phyloP scores from a whole-genome alignment of 805 yeast genomes.

The Spencermartinsiella europaea region DNA sequence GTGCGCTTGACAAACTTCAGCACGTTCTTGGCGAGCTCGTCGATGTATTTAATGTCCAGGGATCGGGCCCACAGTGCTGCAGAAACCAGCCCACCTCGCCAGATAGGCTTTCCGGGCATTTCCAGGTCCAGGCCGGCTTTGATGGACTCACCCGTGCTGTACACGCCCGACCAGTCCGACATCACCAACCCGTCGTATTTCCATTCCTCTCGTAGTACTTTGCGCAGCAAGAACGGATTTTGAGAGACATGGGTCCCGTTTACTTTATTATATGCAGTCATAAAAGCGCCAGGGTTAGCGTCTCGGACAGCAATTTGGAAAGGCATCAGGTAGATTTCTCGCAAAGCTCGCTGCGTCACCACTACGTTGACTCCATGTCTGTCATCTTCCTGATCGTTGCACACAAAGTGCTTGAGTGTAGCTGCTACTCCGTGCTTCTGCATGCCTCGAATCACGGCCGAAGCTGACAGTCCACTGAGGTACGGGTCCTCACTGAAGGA shows the following conservation, averaged over 20 bases:
- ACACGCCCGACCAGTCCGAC: constrained; percentile 64
- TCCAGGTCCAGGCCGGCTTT: constrained; percentile 58
- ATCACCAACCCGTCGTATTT: constrained; percentile 49
- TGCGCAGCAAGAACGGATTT: constrained; percentile 38
- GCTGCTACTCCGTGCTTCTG: constrained; percentile 49
- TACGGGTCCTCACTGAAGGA: constrained; percentile 59
- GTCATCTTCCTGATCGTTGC: constrained; percentile 58
- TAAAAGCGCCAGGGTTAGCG: constrained; percentile 48
- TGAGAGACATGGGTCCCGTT: constrained; percentile 58
- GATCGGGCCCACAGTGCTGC: constrained; percentile 41
- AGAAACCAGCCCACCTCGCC: constrained; percentile 38
- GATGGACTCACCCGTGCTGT: constrained; percentile 42
- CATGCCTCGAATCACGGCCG: constrained; percentile 48
- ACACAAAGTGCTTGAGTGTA: constrained; percentile 56
- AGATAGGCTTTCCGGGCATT: constrained; percentile 59
- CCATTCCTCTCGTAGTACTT: constrained; percentile 53
- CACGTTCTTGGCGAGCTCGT: constrained; percentile 45
- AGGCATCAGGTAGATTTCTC: constrained; percentile 61
- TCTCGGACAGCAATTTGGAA: constrained; percentile 55
- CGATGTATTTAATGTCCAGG: constrained; percentile 38
- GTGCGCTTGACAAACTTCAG: constrained; percentile 42
- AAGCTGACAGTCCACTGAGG: constrained; percentile 42
- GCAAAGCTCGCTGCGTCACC: constrained; percentile 54
- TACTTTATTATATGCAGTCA: constrained; percentile 61
- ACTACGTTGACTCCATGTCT: constrained; percentile 45